A percentile compares a stretch with the other conserved stretches of the same genome.
phyloP scores from a whole-genome alignment of 2,329 filamentous ascomycete species.

The Epicoccum sorghinum region DNA sequence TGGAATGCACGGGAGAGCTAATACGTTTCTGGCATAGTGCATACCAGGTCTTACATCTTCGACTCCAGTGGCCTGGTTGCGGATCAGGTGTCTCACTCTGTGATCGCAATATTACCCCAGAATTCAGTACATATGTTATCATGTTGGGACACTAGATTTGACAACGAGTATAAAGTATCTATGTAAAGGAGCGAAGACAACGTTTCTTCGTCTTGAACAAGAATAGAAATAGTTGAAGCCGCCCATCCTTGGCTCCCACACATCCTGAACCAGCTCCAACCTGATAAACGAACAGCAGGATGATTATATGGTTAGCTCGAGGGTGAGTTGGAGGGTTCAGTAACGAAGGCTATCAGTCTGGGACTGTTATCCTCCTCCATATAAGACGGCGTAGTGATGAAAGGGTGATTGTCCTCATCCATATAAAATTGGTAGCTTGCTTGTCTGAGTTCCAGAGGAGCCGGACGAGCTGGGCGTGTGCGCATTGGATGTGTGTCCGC shows the following conservation, averaged over 20 bases:
- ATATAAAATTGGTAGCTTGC: constrained; percentile 13
- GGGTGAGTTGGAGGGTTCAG: background rate
- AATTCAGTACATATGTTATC: too few species aligned
- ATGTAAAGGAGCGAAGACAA: background rate
- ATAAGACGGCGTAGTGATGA: constrained; percentile 11
- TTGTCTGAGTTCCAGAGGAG: background rate
- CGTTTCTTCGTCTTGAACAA: background rate
- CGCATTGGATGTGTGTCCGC: background rate
- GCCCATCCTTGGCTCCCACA: too few species aligned
- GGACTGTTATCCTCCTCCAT: background rate
- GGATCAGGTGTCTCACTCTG: background rate
- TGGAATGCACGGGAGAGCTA: background rate
- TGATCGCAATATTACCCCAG: background rate
- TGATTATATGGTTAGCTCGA: background rate
- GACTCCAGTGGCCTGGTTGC: background rate
- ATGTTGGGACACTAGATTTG: background rate
- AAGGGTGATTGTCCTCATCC: constrained; percentile 10
- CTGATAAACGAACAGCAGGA: background rate
- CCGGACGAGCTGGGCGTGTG: background rate
- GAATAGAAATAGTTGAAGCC: background rate
- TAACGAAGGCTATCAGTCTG: background rate
- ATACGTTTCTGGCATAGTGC: background rate
- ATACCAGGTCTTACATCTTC: background rate
- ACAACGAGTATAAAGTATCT: background rate
- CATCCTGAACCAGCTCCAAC: too few species aligned